phyloP scores from a whole-genome alignment of 1,284 basidiomycete species.

The Ustilago loliicola region DNA sequence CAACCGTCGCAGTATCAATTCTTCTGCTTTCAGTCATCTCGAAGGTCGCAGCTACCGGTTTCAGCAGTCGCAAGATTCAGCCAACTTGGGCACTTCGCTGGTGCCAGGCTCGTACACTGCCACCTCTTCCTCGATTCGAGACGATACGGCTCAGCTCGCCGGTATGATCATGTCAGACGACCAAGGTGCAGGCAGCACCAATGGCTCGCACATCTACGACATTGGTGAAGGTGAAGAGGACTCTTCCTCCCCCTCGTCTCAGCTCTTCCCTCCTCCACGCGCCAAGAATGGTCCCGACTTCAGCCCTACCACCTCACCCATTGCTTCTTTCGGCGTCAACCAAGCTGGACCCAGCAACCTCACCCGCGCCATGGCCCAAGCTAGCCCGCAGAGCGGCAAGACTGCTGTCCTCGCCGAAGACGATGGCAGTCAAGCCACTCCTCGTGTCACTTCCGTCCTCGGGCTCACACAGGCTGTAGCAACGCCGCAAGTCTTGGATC shows the following conservation, averaged over 20 bases:
- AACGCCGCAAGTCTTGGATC: constrained; percentile 19
- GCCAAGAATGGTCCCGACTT: constrained; percentile 7
- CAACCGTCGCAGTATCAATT: constrained; percentile 41
- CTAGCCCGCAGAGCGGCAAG: constrained; percentile 40
- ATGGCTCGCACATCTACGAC: constrained; percentile 45
- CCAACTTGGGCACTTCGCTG: constrained; percentile 25
- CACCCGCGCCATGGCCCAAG: constrained; percentile 38
- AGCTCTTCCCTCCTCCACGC: constrained; percentile 38
- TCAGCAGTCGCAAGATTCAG: constrained; percentile 42
- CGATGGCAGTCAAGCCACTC: constrained; percentile 43
- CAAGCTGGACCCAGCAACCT: constrained; percentile 53
- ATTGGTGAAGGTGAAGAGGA: constrained; percentile 54
- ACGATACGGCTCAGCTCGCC: constrained; percentile 65
- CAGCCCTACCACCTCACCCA: constrained; percentile 43
- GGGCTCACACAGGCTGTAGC: constrained; percentile 34
- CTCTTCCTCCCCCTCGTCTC: constrained; percentile 16
- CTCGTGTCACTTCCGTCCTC: constrained; percentile 35
- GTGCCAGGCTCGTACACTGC: constrained; percentile 64
- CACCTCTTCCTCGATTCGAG: constrained; percentile 61
- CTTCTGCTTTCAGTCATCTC: constrained; percentile 60
- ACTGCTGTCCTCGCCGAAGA: constrained; percentile 28
- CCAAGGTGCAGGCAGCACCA: constrained; percentile 37
- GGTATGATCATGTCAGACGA: constrained; percentile 63
- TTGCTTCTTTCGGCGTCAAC: constrained; percentile 33
- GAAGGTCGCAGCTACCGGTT: constrained; percentile 64